Conservation (phyloP, 129 eudicot genomes). For the Escallonia herrerae region DNA sequence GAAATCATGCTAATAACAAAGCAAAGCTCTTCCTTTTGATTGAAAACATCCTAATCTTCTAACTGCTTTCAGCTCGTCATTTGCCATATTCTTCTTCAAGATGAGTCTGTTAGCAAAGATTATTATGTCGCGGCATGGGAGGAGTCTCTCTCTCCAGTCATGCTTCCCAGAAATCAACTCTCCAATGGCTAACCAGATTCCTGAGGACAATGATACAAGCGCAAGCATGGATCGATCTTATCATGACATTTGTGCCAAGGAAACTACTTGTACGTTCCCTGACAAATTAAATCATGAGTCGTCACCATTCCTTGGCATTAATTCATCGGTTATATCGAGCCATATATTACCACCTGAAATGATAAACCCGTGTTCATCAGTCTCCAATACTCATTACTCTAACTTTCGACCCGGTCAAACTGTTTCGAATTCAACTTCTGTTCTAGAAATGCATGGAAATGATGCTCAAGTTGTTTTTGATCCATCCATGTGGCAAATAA, state of each 20-base stretch:
- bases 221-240: background rate
- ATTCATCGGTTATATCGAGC: background rate
- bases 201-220: background rate
- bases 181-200: background rate
- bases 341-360: background rate
- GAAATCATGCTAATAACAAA: no score
- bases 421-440: background rate
- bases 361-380: background rate
- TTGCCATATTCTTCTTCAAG: no score
- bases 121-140: background rate
- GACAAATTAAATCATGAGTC: background rate
- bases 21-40: no score
- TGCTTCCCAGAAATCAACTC: constrained; percentile 12
- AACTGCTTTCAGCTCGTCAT: no score
- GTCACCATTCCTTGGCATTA: background rate
- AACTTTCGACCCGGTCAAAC: background rate
- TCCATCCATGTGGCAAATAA: constrained; percentile 7
- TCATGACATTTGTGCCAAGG: background rate
- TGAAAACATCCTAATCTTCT: no score
- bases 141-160: constrained; percentile 9
- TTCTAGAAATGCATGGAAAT: background rate
- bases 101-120: constrained; percentile 1
- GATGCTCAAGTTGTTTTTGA: background rate
- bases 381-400: no score
- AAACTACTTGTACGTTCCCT: background rate